phyloP scores from a whole-genome alignment of 2,329 filamentous ascomycete species.

The Clonostachys chloroleuca region DNA sequence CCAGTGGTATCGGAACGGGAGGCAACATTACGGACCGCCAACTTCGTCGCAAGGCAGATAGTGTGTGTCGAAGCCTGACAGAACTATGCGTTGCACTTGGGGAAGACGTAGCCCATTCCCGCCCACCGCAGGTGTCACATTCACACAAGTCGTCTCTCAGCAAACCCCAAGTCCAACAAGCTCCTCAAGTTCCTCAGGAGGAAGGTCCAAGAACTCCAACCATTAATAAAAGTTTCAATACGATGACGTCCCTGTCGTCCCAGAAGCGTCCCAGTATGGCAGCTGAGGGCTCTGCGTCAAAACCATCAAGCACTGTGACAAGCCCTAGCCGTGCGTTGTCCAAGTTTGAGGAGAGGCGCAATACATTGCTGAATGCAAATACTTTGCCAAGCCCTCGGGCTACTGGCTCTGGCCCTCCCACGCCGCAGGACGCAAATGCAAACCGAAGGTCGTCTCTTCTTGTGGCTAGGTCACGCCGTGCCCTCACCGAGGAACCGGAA shows the following conservation, averaged over 20 bases:
- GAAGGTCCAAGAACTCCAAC: conserved; percentile 36
- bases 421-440: conserved; percentile 27
- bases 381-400: conserved; percentile 40
- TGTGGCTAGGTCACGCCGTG: conserved; percentile 37
- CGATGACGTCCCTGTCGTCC: conserved; percentile 13
- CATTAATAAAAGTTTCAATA: conserved; percentile 31
- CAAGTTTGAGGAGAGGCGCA: conserved; percentile 49
- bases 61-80: conserved; percentile 86
- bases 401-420: conserved; percentile 28
- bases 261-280: conserved; percentile 31
- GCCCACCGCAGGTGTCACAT: conserved; percentile 11
- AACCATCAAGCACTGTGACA: conserved; percentile 11
- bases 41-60: conserved; percentile 84
- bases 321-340: conserved; percentile 41
- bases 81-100: conserved; percentile 85
- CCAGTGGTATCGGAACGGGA: conserved; percentile 54
- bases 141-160: background rate
- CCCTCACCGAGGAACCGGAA: conserved; percentile 45
- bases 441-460: conserved; percentile 50
- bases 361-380: conserved; percentile 38
- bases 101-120: conserved; percentile 44
- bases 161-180: too few relatives aligned
- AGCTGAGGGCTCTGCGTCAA: conserved; percentile 31
- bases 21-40: conserved; percentile 70
- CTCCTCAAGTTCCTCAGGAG: conserved; percentile 8